Evolutionary conservation across 805 yeast genomes (phyloP).

Genomic region (Metschnikowia noctiluminum): DNA sequence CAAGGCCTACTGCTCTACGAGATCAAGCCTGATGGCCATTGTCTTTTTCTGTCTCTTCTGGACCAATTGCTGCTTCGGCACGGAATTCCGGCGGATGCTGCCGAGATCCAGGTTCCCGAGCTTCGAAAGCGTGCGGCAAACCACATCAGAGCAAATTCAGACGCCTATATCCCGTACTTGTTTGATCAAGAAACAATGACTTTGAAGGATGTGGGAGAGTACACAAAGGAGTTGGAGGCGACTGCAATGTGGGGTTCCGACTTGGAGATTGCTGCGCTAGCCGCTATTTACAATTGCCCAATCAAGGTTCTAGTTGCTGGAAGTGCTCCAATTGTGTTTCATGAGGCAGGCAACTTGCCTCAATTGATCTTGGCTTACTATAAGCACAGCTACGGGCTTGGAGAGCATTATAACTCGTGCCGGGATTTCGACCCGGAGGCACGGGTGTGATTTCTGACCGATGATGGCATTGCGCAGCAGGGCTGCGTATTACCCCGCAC

Average conservation of each 20-base stretch:
- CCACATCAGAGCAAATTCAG: slow-evolving; percentile 60
- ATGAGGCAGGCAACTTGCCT: slow-evolving; percentile 52
- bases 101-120: slow-evolving; percentile 40
- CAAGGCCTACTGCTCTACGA: slow-evolving; percentile 57
- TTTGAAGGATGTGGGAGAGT: slow-evolving; percentile 61
- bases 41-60: slow-evolving; percentile 79
- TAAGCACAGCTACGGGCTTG: slow-evolving; percentile 81
- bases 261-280: slow-evolving; percentile 79
- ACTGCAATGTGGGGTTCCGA: slow-evolving; percentile 98
- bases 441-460: slow-evolving; percentile 1
- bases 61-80: slow-evolving; percentile 71
- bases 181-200: slow-evolving; percentile 74
- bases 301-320: slow-evolving; percentile 80
- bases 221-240: slow-evolving; percentile 62
- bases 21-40: slow-evolving; percentile 89
- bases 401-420: slow-evolving; percentile 89
- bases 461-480: neutral
- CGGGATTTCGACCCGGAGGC: slow-evolving; percentile 10
- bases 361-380: slow-evolving; percentile 74
- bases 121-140: slow-evolving; percentile 64
- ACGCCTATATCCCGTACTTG: slow-evolving; percentile 76
- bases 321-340: slow-evolving; percentile 59
- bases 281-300: slow-evolving; percentile 67
- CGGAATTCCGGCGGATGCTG: neutral
- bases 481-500: neutral